Evolutionary conservation across 768 basidiomycete species (phyloP).

Genomic region (Podaxis sp.): DNA sequence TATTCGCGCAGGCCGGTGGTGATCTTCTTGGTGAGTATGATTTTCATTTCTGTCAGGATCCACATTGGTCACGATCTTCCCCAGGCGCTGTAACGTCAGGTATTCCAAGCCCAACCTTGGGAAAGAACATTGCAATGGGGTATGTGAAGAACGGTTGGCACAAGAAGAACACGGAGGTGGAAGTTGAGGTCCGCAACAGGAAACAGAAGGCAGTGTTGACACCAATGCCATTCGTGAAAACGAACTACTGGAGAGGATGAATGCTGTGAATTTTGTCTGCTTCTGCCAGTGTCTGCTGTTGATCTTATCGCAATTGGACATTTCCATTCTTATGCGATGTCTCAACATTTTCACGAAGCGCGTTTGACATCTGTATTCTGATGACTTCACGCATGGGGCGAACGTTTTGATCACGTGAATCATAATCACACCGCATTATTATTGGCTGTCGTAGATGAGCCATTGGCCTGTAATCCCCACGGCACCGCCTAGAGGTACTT

Average conservation of each 20-base stretch:
- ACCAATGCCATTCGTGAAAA: slow-evolving; percentile 85
- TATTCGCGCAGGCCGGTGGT: slow-evolving; percentile 54
- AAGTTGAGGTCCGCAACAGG: slow-evolving; percentile 84
- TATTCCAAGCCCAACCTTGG: slow-evolving; percentile 89
- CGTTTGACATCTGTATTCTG: not conserved
- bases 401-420: not conserved
- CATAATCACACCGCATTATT: not conserved
- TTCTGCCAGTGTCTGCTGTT: not conserved
- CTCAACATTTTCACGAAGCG: not conserved
- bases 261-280: not conserved
- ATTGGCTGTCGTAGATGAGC: not conserved
- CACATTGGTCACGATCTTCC: not conserved
- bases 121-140: slow-evolving; percentile 95
- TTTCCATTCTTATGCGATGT: not conserved
- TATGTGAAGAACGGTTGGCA: slow-evolving; percentile 81
- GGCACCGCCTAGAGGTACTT: not conserved
- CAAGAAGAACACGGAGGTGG: slow-evolving; percentile 87
- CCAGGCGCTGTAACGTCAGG: slow-evolving; percentile 85
- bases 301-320: not conserved
- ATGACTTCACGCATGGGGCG: not conserved
- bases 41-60: not conserved
- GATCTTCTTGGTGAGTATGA: slow-evolving; percentile 29
- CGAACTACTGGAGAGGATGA: slow-evolving; percentile 76
- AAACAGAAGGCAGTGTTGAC: slow-evolving; percentile 70
- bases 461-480: not conserved